Percentiles rank a stretch among this genome's conserved stretches.
Conservation (phyloP, 805 yeast genomes). For the Saturnispora sanitii region DNA sequence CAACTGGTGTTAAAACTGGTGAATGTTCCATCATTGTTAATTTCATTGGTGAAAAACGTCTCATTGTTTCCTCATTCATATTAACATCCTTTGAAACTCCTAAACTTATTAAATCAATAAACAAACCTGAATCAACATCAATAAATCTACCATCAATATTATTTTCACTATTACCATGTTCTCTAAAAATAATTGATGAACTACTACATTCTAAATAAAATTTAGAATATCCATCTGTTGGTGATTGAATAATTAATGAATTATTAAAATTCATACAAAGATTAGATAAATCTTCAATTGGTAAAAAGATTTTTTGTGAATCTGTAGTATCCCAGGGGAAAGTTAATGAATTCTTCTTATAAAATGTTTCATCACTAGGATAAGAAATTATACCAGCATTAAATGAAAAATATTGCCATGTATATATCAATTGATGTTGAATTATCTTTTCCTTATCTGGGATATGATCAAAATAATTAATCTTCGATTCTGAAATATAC, state of each 20-base stretch:
- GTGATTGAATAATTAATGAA: slow-evolving; percentile 32
- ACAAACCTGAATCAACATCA: slow-evolving; percentile 60
- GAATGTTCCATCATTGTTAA: slow-evolving; percentile 47
- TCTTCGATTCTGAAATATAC: slow-evolving; percentile 30
- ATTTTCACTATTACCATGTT: slow-evolving; percentile 47
- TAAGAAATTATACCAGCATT: slow-evolving; percentile 30
- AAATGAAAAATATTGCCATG: slow-evolving; percentile 37
- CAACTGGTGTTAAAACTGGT: slow-evolving; percentile 54
- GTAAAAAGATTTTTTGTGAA: slow-evolving; percentile 41
- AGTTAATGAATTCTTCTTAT: slow-evolving; percentile 39
- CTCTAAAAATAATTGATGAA: slow-evolving; percentile 40
- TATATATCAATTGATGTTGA: slow-evolving; percentile 32
- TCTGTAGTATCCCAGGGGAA: slow-evolving; percentile 52
- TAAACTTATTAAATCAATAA: slow-evolving; percentile 63
- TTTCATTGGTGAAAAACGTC: slow-evolving; percentile 42
- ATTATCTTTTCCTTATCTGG: slow-evolving; percentile 27
- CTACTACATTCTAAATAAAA: slow-evolving; percentile 31
- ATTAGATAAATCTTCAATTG: slow-evolving; percentile 41
- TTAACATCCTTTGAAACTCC: slow-evolving; percentile 33
- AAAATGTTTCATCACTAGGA: slow-evolving; percentile 30
- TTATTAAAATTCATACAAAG: slow-evolving; percentile 36
- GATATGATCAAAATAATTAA: slow-evolving; percentile 25
- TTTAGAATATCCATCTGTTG: slow-evolving; percentile 25
- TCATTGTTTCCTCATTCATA: slow-evolving; percentile 28
- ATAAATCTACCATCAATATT: slow-evolving; percentile 67